These are phyloP conservation scores for Aspergillus neotritici DNA, from an alignment of 2,329 filamentous ascomycete genomes.

Conservation along the genomic window DNA sequence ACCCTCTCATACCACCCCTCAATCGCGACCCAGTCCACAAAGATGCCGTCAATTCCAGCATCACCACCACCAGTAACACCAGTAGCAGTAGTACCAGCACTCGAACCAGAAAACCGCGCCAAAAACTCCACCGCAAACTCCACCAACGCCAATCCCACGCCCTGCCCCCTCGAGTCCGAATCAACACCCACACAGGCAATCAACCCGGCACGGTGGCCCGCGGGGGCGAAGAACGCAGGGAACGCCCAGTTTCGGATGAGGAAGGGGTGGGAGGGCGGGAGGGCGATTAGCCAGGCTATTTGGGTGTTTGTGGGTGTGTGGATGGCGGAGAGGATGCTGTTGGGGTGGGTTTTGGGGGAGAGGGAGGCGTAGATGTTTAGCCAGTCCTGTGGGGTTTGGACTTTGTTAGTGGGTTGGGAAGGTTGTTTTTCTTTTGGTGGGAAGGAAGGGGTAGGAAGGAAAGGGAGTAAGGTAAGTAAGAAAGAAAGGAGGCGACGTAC, in stretches of 20 bases:
- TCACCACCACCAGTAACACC: too few relatives aligned
- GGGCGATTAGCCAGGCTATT: slow-evolving; percentile 44
- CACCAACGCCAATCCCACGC: slow-evolving; percentile 40
- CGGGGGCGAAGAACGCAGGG: slow-evolving; percentile 34
- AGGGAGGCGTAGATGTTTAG: too few relatives aligned
- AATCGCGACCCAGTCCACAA: slow-evolving; percentile 42
- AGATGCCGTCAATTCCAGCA: slow-evolving; percentile 38
- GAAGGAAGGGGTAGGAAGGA: not conserved
- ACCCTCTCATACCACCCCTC: slow-evolving; percentile 43
- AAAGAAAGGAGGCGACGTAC: slow-evolving; percentile 20
- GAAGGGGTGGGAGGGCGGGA: slow-evolving; percentile 27
- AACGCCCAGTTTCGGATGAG: slow-evolving; percentile 37
- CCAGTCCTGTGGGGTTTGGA: too few relatives aligned
- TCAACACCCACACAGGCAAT: slow-evolving; percentile 45
- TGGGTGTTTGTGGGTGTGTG: not conserved
- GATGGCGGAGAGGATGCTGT: too few relatives aligned
- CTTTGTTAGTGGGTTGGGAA: too few relatives aligned
- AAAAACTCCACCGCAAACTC: slow-evolving; percentile 42
- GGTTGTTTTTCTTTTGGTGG: slow-evolving; percentile 20
- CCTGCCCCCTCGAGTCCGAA: slow-evolving; percentile 30
- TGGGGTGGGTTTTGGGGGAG: too few relatives aligned
- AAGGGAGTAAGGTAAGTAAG: not conserved
- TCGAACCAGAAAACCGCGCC: too few relatives aligned
- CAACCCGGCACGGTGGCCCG: slow-evolving; percentile 31
- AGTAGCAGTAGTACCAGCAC: too few relatives aligned